These are phyloP conservation scores for Pythium monospermum DNA, from an alignment of 352 stramenopile species.

Conservation along the genomic window DNA sequence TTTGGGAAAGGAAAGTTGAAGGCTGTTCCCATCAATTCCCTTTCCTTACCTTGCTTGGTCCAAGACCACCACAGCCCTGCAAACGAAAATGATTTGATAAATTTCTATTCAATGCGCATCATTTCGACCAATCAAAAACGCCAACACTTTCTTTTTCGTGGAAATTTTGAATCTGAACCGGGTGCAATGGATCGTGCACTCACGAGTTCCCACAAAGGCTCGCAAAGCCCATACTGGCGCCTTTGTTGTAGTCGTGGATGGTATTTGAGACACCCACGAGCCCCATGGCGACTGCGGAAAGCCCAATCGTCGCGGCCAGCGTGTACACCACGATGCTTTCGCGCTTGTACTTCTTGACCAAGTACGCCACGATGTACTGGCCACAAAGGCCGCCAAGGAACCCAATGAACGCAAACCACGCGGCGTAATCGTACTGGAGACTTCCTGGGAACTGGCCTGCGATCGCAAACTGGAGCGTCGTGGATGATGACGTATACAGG, in stretches of 20 bases:
- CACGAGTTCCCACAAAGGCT: constrained; percentile 57
- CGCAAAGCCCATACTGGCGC: constrained; percentile 60
- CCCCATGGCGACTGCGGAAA: constrained; percentile 70
- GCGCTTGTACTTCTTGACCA: constrained; percentile 89
- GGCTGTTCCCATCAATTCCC: too few species aligned
- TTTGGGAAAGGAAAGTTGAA: too few species aligned
- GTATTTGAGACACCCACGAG: constrained; percentile 55
- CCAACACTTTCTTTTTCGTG: too few species aligned
- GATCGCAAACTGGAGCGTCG: constrained; percentile 86
- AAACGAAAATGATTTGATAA: too few species aligned
- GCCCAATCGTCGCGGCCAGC: constrained; percentile 57
- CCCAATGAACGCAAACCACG: constrained; percentile 87
- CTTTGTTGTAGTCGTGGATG: constrained; percentile 50
- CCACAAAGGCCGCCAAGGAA: constrained; percentile 77
- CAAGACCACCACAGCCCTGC: too few species aligned
- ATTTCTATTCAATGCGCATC: too few species aligned
- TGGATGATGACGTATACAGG: constrained; percentile 89
- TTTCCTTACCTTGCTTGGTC: too few species aligned
- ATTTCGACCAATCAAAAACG: not conserved
- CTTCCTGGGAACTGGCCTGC: constrained; percentile 71
- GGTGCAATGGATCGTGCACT: too few species aligned
- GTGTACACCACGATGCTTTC: constrained; percentile 81
- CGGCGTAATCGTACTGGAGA: constrained; percentile 90
- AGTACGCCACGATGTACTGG: constrained; percentile 75
- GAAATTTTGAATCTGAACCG: too few species aligned